Percentiles rank a stretch among this genome's conserved stretches.
These are phyloP conservation scores for Meyerozyma sp. DNA, from an alignment of 1,139 yeast genomes.

Conservation along the genomic window DNA sequence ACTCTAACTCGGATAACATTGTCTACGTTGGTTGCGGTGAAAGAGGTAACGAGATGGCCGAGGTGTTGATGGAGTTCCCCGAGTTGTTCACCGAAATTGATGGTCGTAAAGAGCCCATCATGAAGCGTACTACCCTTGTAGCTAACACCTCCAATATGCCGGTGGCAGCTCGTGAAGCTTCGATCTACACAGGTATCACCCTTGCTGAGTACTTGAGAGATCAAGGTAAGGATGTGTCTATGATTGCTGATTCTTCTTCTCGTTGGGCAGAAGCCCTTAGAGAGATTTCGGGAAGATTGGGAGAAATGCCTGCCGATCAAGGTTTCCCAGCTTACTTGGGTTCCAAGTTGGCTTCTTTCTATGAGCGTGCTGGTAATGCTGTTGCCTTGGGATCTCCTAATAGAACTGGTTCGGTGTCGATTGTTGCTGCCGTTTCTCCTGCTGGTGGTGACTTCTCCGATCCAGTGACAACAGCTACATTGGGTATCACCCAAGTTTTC, in stretches of 20 bases:
- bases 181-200: slow-evolving; percentile 97
- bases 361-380: slow-evolving; percentile 99
- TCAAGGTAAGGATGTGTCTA: slow-evolving; percentile 97
- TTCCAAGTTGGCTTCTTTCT: slow-evolving; percentile 96
- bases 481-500: slow-evolving; percentile 98
- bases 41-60: slow-evolving; percentile 98
- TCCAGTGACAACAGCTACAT: slow-evolving; percentile 96
- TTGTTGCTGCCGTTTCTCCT: slow-evolving; percentile 99
- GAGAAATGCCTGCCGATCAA: slow-evolving; percentile 99
- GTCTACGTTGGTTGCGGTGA: slow-evolving; percentile 94
- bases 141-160: slow-evolving; percentile 99
- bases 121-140: slow-evolving; percentile 98
- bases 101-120: slow-evolving; percentile 96
- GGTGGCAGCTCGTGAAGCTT: slow-evolving; percentile 99
- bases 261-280: slow-evolving; percentile 99
- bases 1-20: slow-evolving; percentile 93
- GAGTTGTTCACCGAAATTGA: slow-evolving; percentile 85
- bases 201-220: slow-evolving; percentile 98
- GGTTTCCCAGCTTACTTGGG: slow-evolving; percentile 99
- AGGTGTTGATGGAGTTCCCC: slow-evolving; percentile 99
- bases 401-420: slow-evolving; percentile 94
- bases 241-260: slow-evolving; percentile 99
- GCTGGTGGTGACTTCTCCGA: slow-evolving; percentile 99
- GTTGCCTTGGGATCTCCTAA: slow-evolving; percentile 94
- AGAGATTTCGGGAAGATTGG: slow-evolving; percentile 99